phyloP scores from a whole-genome alignment of 306 rosid genomes.

The Cucurbita pepo region DNA sequence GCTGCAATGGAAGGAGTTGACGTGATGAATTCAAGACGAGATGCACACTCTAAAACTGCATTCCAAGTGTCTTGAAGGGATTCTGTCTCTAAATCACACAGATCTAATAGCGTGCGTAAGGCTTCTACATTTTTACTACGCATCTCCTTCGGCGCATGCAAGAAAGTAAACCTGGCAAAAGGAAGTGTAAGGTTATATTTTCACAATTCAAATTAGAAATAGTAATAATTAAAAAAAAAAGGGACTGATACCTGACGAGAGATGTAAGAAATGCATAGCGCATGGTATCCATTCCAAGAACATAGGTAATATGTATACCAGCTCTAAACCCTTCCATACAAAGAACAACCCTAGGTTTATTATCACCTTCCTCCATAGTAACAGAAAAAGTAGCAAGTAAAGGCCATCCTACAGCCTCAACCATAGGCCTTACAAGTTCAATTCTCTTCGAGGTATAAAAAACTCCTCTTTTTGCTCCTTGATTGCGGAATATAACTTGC shows the following conservation, averaged over 20 bases:
- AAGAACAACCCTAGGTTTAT: conserved; percentile 75
- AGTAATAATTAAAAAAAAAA: neutral
- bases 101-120: conserved; percentile 55
- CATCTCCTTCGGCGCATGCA: conserved; percentile 99
- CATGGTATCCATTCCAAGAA: conserved; percentile 99
- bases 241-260: conserved; percentile 54
- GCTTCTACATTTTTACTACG: conserved; percentile 98
- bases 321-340: conserved; percentile 99
- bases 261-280: conserved; percentile 98
- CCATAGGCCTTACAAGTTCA: conserved; percentile 99
- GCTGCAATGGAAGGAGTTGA: conserved; percentile 72
- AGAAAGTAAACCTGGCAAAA: conserved; percentile 78
- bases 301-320: conserved; percentile 78
- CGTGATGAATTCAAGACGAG: conserved; percentile 84
- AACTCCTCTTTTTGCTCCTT: conserved; percentile 73
- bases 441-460: conserved; percentile 82
- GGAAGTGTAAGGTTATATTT: neutral
- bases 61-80: conserved; percentile 98
- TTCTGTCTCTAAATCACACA: conserved; percentile 67
- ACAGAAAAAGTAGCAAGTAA: conserved; percentile 97
- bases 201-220: neutral
- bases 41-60: conserved; percentile 94
- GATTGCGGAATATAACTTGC: conserved; percentile 77
- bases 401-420: conserved; percentile 99
- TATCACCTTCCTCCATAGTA: conserved; percentile 98